These are phyloP conservation scores for Leccinum longicurvipes DNA, from an alignment of 768 basidiomycete genomes.

Conservation along the genomic window DNA sequence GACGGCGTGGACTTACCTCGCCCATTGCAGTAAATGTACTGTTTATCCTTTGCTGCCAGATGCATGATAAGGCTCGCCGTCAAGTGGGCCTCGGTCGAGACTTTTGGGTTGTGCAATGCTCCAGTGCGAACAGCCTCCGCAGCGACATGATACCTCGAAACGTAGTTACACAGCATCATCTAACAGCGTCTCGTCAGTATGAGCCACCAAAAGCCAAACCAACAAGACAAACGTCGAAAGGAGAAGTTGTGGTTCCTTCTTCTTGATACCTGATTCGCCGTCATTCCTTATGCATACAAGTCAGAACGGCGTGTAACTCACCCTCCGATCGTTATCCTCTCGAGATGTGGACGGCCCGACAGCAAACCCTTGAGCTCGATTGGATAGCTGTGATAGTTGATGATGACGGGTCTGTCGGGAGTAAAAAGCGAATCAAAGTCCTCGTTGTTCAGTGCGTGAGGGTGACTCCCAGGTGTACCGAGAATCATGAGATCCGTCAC, in stretches of 20 bases:
- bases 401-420: constrained; percentile 59
- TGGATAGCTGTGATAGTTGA: constrained; percentile 85
- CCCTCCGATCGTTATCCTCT: constrained; percentile 55
- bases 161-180: constrained; percentile 75
- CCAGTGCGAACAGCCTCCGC: constrained; percentile 56
- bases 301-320: constrained; percentile 16
- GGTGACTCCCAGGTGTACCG: constrained; percentile 63
- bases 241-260: constrained; percentile 79
- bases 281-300: neutral
- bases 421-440: constrained; percentile 75
- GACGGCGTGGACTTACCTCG: constrained; percentile 38
- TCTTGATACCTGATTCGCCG: constrained; percentile 47
- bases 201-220: neutral
- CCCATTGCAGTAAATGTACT: constrained; percentile 58
- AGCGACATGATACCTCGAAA: constrained; percentile 66
- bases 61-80: constrained; percentile 58
- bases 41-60: constrained; percentile 54
- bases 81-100: constrained; percentile 58
- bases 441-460: constrained; percentile 62
- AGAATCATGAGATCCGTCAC: constrained; percentile 90
- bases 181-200: constrained; percentile 20
- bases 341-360: constrained; percentile 49
- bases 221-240: constrained; percentile 57
- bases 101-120: constrained; percentile 46
- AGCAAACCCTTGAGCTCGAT: constrained; percentile 67